A percentile compares a stretch with the other conserved stretches of the same genome.
phyloP scores from a whole-genome alignment of 345 rosid genomes.

The Murraya koenigii region DNA sequence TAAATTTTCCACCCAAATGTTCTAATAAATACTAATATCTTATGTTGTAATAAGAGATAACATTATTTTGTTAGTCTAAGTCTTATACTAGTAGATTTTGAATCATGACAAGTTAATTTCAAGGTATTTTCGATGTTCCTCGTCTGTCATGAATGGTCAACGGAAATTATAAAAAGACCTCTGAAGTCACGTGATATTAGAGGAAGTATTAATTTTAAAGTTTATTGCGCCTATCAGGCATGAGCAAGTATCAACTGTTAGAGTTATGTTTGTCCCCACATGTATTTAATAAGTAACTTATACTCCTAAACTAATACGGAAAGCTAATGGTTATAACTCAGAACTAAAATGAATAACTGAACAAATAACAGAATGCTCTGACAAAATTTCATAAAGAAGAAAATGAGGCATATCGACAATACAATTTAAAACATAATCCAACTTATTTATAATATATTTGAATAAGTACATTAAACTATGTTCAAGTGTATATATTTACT shows the following conservation, averaged over 20 bases:
- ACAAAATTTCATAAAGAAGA: background rate
- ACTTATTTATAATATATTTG: slow-evolving; percentile 2
- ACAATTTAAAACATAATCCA: background rate
- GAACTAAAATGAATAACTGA: background rate
- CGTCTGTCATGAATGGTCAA: background rate
- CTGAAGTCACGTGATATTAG: background rate
- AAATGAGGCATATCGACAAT: background rate
- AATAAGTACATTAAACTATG: slow-evolving; percentile 20
- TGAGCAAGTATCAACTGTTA: background rate
- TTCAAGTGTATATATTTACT: slow-evolving; percentile 47
- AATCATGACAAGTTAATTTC: background rate
- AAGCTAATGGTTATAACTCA: background rate
- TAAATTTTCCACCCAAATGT: background rate
- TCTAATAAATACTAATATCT: background rate
- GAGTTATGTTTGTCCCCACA: background rate
- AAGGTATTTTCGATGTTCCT: background rate
- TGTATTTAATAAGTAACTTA: background rate
- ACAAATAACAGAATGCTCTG: background rate
- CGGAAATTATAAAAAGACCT: background rate
- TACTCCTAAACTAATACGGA: background rate
- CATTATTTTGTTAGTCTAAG: background rate
- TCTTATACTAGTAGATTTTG: background rate
- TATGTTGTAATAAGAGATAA: background rate
- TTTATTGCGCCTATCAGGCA: background rate
- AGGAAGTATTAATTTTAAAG: background rate